Percentiles rank a stretch among this genome's conserved stretches.
Conservation (phyloP, 257 asterid species). For the Solanum sejunctum region DNA sequence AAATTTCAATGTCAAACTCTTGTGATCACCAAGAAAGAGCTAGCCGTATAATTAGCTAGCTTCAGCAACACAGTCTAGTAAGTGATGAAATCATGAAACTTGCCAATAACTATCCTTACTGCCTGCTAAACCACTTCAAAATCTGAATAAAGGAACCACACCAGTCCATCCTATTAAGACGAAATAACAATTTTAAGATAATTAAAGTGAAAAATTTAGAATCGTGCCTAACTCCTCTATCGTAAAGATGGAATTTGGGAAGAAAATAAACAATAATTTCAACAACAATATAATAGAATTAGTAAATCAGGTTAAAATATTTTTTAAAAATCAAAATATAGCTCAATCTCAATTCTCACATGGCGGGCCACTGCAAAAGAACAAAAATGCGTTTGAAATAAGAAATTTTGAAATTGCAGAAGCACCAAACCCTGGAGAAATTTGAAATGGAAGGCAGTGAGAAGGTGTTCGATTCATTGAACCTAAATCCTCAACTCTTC, state of each 20-base stretch:
- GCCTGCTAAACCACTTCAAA: neutral
- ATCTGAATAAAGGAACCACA: neutral
- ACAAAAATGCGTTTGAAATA: neutral
- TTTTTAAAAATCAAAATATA: neutral
- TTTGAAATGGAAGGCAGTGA: conserved; percentile 46
- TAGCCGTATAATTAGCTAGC: neutral
- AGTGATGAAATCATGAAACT: neutral
- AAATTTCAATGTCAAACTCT: neutral
- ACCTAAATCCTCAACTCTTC: conserved; percentile 21
- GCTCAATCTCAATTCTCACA: neutral
- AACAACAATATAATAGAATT: too few relatives aligned
- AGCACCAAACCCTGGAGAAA: neutral
- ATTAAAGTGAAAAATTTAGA: too few relatives aligned
- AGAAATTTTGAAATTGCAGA: neutral
- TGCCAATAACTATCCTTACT: neutral
- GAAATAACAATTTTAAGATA: too few relatives aligned
- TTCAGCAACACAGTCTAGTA: neutral
- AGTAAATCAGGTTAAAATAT: too few relatives aligned
- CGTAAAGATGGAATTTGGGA: too few relatives aligned
- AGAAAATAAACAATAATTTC: too few relatives aligned
- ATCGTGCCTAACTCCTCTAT: too few relatives aligned
- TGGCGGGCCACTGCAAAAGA: neutral
- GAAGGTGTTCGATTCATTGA: conserved; percentile 49
- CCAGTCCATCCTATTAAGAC: too few relatives aligned
- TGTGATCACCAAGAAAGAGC: neutral